Evolutionary conservation across 2,329 filamentous ascomycete species (phyloP).

Genomic region (Microdochium bolleyi): DNA sequence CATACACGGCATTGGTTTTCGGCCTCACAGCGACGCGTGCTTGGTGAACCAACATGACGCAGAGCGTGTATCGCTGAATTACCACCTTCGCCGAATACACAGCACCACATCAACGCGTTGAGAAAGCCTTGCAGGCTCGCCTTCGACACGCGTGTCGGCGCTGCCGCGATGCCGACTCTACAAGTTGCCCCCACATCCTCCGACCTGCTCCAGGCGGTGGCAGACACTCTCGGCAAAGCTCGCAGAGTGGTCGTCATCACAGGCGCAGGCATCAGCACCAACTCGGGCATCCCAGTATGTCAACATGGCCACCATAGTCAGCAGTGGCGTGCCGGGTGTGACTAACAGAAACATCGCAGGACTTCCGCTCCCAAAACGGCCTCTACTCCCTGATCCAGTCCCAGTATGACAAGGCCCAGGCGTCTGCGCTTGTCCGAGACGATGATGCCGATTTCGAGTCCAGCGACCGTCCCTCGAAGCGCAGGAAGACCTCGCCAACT

Average conservation of each 20-base stretch:
- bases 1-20: too few species aligned
- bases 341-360: slow-evolving; percentile 31
- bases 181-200: slow-evolving; percentile 44
- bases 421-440: slow-evolving; percentile 15
- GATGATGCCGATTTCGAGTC: slow-evolving; percentile 14
- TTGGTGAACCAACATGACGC: too few species aligned
- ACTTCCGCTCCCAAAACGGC: slow-evolving; percentile 65
- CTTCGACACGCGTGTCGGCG: neutral
- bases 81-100: too few species aligned
- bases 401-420: slow-evolving; percentile 34
- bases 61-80: too few species aligned
- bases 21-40: too few species aligned
- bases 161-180: slow-evolving; percentile 45
- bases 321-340: neutral
- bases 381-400: slow-evolving; percentile 66
- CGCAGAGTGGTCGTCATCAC: slow-evolving; percentile 65
- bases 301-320: slow-evolving; percentile 1
- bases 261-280: slow-evolving; percentile 67
- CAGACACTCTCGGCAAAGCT: slow-evolving; percentile 55
- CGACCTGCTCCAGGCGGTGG: slow-evolving; percentile 54
- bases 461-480: slow-evolving; percentile 17
- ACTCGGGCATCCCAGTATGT: slow-evolving; percentile 65
- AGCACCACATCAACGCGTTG: too few species aligned
- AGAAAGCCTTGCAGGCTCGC: too few species aligned
- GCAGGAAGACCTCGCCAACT: slow-evolving; percentile 13